phyloP scores from a whole-genome alignment of 495 filamentous ascomycete genomes.

The Aspergillus nidulans region DNA sequence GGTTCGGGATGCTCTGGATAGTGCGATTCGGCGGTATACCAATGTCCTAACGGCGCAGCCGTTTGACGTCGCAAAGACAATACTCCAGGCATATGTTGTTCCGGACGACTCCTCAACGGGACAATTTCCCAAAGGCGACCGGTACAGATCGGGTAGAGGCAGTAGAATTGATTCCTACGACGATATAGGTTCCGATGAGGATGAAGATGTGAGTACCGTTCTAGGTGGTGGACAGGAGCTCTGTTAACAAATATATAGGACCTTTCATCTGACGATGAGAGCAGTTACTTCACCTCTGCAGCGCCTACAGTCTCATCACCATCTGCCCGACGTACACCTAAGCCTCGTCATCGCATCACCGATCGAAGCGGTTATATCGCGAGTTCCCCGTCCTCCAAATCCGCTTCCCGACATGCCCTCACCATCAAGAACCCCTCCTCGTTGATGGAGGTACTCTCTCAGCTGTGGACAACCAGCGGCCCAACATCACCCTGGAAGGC shows the following conservation, averaged over 20 bases:
- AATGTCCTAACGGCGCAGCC: slow-evolving; percentile 84
- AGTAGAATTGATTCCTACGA: slow-evolving; percentile 32
- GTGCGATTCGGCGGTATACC: slow-evolving; percentile 81
- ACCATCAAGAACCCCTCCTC: slow-evolving; percentile 65
- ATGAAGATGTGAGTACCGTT: slow-evolving; percentile 22
- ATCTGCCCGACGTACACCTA: slow-evolving; percentile 47
- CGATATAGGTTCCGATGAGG: slow-evolving; percentile 23
- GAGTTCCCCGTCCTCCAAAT: slow-evolving; percentile 35
- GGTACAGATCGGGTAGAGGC: slow-evolving; percentile 25
- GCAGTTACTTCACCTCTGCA: slow-evolving; percentile 77
- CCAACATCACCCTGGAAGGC: slow-evolving; percentile 94
- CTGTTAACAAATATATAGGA: slow-evolving; percentile 17
- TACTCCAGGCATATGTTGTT: slow-evolving; percentile 72
- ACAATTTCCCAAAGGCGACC: slow-evolving; percentile 22
- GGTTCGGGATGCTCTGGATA: slow-evolving; percentile 67
- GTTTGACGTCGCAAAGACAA: slow-evolving; percentile 92
- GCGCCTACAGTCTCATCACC: slow-evolving; percentile 56
- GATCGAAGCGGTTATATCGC: slow-evolving; percentile 48
- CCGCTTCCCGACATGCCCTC: slow-evolving; percentile 56
- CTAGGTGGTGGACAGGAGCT: not conserved
- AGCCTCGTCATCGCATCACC: slow-evolving; percentile 40
- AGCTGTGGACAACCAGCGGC: slow-evolving; percentile 85
- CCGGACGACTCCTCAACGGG: slow-evolving; percentile 32
- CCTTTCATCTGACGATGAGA: slow-evolving; percentile 70
- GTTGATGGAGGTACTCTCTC: slow-evolving; percentile 71